Conservation (phyloP, 208 protist genomes). For the Trichomonas tenax region DNA sequence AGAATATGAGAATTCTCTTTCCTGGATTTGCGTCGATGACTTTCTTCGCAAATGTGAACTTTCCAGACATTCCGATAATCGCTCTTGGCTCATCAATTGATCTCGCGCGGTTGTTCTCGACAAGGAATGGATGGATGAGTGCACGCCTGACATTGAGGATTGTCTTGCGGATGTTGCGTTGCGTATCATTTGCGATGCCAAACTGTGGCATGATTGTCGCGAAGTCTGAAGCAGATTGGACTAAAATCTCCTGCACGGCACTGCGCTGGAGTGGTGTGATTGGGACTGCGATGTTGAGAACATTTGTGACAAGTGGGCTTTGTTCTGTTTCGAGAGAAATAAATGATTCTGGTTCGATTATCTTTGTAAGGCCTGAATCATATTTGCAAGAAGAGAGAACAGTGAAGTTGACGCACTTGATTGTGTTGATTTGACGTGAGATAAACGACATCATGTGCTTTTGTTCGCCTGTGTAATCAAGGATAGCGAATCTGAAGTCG, state of each 20-base stretch:
- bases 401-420: neutral
- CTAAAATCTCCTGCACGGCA: neutral
- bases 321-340: neutral
- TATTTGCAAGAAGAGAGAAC: neutral
- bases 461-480: neutral
- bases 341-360: neutral
- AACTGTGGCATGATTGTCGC: neutral
- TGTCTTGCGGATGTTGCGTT: neutral
- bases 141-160: neutral
- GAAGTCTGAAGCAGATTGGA: neutral
- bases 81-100: neutral
- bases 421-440: neutral
- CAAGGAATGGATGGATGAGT: neutral
- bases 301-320: neutral
- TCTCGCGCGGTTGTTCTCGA: neutral
- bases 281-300: neutral
- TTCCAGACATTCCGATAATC: neutral
- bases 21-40: neutral
- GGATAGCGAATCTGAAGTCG: neutral
- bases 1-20: neutral
- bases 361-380: neutral
- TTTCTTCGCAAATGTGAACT: neutral
- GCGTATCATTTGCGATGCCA: neutral
- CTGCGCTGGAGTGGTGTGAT: neutral
- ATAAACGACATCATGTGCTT: neutral